Evolutionary conservation across 495 filamentous ascomycete species (phyloP).

Genomic region (Cercophora newfieldiana): DNA sequence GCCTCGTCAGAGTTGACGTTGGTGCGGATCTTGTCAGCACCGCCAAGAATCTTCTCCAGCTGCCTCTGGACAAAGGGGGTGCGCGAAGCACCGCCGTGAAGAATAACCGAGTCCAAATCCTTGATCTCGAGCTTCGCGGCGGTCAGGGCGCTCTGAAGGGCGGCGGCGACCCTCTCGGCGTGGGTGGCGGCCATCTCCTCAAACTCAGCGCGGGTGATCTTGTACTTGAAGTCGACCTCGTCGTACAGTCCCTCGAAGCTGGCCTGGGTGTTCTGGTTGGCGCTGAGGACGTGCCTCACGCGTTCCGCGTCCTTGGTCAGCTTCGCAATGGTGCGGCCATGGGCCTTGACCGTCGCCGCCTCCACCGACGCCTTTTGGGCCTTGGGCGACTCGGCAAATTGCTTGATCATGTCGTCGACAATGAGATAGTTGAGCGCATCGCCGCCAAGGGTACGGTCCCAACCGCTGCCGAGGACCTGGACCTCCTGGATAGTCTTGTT

Average conservation of each 20-base stretch:
- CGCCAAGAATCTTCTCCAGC: constrained; percentile 74
- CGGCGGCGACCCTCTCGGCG: constrained; percentile 64
- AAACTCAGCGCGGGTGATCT: constrained; percentile 77
- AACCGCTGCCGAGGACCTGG: constrained; percentile 78
- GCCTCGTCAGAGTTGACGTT: constrained; percentile 98
- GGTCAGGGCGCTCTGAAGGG: constrained; percentile 72
- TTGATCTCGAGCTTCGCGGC: constrained; percentile 68
- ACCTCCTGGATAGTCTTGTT: constrained; percentile 98
- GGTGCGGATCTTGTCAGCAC: constrained; percentile 75
- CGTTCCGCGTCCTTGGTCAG: constrained; percentile 90
- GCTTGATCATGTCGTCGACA: constrained; percentile 78
- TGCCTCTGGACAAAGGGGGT: constrained; percentile 93
- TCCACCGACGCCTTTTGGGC: constrained; percentile 67
- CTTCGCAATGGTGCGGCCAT: constrained; percentile 84
- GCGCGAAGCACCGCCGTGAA: constrained; percentile 86
- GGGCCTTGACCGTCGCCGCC: constrained; percentile 59
- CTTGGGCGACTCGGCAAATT: constrained; percentile 70
- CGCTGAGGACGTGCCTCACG: constrained; percentile 85
- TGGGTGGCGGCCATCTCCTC: constrained; percentile 76
- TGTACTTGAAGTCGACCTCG: constrained; percentile 91
- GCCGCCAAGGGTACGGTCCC: constrained; percentile 87
- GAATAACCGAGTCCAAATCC: constrained; percentile 86
- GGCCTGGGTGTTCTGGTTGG: constrained; percentile 78
- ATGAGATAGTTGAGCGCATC: constrained; percentile 87
- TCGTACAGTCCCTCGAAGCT: constrained; percentile 88